These are phyloP conservation scores for Syzygium oleosum DNA, from an alignment of 345 rosid genomes.

Conservation along the genomic window DNA sequence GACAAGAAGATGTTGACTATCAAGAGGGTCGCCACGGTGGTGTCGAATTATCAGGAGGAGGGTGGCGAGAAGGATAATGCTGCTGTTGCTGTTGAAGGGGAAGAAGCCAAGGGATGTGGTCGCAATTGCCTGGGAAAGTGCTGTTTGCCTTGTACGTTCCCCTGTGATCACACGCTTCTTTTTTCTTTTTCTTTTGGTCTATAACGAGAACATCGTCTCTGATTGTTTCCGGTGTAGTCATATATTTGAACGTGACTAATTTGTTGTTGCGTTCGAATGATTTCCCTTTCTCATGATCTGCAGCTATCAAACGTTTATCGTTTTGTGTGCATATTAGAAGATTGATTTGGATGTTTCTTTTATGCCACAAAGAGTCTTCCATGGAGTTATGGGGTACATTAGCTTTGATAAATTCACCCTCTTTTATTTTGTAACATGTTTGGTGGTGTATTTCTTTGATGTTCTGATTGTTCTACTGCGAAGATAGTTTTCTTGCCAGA, in stretches of 20 bases:
- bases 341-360: neutral
- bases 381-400: neutral
- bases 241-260: neutral
- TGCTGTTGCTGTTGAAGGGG: neutral
- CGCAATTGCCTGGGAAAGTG: slow-evolving; percentile 27
- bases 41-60: slow-evolving; percentile 29
- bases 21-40: slow-evolving; percentile 25
- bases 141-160: slow-evolving; percentile 16
- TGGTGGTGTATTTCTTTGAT: neutral
- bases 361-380: neutral
- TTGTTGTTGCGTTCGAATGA: neutral
- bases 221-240: neutral
- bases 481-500: neutral
- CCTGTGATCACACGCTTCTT: neutral
- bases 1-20: slow-evolving; percentile 12
- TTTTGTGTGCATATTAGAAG: neutral
- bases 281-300: neutral
- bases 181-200: neutral
- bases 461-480: neutral
- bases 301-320: neutral
- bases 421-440: neutral
- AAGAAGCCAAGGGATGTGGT: slow-evolving; percentile 13
- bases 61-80: neutral
- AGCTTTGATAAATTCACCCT: neutral
- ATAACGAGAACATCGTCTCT: neutral